Conservation (phyloP, 2,329 filamentous ascomycete species). For the Apiospora hydei region DNA sequence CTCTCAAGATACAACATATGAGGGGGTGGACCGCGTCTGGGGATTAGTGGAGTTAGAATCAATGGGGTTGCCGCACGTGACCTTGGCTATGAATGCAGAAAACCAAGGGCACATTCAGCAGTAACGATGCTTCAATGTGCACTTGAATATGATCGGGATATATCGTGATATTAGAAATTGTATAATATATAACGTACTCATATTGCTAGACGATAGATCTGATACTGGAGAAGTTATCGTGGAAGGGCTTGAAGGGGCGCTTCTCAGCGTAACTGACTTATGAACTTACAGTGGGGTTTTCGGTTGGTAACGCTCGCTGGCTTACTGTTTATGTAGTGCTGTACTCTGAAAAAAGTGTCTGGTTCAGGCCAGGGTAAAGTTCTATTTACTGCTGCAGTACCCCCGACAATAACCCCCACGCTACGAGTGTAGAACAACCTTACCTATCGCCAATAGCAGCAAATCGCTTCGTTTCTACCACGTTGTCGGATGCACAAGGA, state of each 20-base stretch:
- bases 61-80: neutral
- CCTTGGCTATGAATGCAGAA: neutral
- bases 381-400: neutral
- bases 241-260: too few species aligned
- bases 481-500: neutral
- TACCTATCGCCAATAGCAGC: neutral
- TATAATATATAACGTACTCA: too few species aligned
- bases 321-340: neutral
- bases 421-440: neutral
- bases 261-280: too few species aligned
- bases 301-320: too few species aligned
- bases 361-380: too few species aligned
- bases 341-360: neutral
- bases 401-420: neutral
- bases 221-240: too few species aligned
- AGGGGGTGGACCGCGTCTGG: constrained; percentile 2
- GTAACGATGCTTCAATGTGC: too few species aligned
- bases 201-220: too few species aligned
- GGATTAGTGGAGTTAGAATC: neutral
- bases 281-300: too few species aligned
- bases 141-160: too few species aligned
- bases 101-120: too few species aligned
- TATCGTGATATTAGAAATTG: too few species aligned
- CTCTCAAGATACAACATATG: neutral
- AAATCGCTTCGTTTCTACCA: neutral